Evolutionary conservation across 345 rosid species (phyloP), one percentile per base, ranked within the genome.

Genomic region (Melaleuca alternifolia): DNA sequence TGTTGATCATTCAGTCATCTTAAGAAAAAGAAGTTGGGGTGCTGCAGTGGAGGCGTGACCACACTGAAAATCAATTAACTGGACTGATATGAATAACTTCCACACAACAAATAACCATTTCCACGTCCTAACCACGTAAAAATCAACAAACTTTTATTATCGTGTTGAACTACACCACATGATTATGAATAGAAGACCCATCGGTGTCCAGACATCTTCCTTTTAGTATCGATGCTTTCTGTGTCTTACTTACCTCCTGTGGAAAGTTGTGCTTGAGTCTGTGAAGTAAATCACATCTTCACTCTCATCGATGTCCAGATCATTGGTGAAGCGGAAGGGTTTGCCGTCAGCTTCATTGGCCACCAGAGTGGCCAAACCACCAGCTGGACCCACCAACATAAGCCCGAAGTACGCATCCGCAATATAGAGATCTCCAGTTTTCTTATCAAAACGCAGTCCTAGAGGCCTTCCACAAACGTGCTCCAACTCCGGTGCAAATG

Each of bases 341-440:
- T 86, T 87, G 11, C 94, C 95, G 30, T 93, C 95, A 11, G 91
- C 96, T 88, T 93, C 92, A 18, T 91, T 88, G 84, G 91, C 93
- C 77, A 95, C 51, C 5, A 59, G 91, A 59, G 23, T 87, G 21
- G 96, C 96, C 59, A 92, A 86, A 21, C 98, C 98, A 82, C 96
- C 98, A 10, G 76, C 53, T 41, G 96, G 93, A 52, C 97, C 98
- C 48, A 94, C 96, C 0, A 88, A 90, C 53, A 86, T 90, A 30
- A 95, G 87, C 61, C 97, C 95, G 28, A 90, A 92, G 88, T 94
- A 96, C 1, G 97, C 97, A 89, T 96, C 98, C 2, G 96, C 97
- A 10, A 94, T 89, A 84, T 95, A 96, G 11, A 95, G 94, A 84
- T 94, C 94, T 83, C 98, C 94, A 3, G 92, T 93, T 90, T 85